Base-by-base conservation (phyloP, 2,329 filamentous ascomycete species). In the Colletotrichum destructivum region DNA sequence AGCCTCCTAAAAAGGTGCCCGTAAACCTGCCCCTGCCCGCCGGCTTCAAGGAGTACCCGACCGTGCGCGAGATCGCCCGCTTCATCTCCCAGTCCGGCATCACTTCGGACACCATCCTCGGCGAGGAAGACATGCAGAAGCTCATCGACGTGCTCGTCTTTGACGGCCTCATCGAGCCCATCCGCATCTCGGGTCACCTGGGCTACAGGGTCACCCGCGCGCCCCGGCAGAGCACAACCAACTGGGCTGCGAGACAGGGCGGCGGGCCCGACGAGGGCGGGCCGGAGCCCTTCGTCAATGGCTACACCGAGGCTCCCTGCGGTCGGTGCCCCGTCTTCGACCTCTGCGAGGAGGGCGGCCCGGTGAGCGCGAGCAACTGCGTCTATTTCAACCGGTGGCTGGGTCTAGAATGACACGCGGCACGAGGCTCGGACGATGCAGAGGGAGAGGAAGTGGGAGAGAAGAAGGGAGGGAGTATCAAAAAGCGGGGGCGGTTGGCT, bases 311-410 rank as follows among this genome's bases (percentile, higher is more conserved):
- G 81, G 92, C 93, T 2, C 96, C 96, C 1, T 99, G 96, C 81
- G 95, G 96, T 2, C 88, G 91, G 66, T 99, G 96, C 81, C 96
- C 96, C 0, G 96, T 98, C 2, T 98, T 98, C 80, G 93, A 96
- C 69, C 87, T 98, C 2, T 99, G 96, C 80, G 93, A 94, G 75
- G 94, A 97, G 72, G 95, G 94, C 8, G 96, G 96, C 0, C 94
- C 95, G 0, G 94, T 99, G 26, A 97, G 92, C 77, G 94, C 96
- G 0, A 92, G 91, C 75, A 97, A 93, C 62, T 99, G 96, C 82
- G 92, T 94, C 65, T 99, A 99, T 79, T 98, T 97, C 78, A 89
- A 93, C 74, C 89, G 91, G 63, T 99, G 96, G 96, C 82, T 98
- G 56, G 88, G 84, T 13, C n/a, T 49, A 12, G 69, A 47, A 54